phyloP scores from a whole-genome alignment of 2,329 filamentous ascomycete genomes.

The Penicillium janthinellum region DNA sequence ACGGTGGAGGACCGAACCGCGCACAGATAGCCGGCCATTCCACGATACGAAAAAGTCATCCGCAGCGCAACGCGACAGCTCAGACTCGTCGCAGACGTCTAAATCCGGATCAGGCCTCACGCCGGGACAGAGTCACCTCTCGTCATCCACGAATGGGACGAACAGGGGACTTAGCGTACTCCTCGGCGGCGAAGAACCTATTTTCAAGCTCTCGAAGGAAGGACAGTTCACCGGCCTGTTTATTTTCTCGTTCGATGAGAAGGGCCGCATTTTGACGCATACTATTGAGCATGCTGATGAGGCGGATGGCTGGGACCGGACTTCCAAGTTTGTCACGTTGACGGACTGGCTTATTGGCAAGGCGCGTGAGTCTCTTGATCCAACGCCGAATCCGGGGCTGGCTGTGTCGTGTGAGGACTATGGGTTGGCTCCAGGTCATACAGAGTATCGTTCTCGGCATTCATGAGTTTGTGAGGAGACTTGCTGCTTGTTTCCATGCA shows the following conservation, averaged over 20 bases:
- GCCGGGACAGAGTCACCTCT: constrained; percentile 18
- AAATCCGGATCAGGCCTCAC: constrained; percentile 1
- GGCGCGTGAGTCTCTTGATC: constrained; percentile 56
- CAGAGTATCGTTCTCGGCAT: neutral
- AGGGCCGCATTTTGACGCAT: constrained; percentile 81
- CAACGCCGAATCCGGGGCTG: constrained; percentile 30
- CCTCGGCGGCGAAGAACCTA: constrained; percentile 56
- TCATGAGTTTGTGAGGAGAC: neutral
- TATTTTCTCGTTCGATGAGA: constrained; percentile 89
- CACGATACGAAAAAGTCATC: constrained; percentile 11
- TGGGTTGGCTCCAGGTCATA: constrained; percentile 5
- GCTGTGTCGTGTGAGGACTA: constrained; percentile 29
- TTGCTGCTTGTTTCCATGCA: neutral
- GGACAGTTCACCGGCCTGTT: constrained; percentile 89
- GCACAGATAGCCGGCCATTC: constrained; percentile 30
- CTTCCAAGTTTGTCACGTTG: constrained; percentile 81
- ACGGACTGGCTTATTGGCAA: constrained; percentile 93
- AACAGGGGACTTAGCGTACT: constrained; percentile 48
- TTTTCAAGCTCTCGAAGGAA: constrained; percentile 56
- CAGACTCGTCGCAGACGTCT: neutral
- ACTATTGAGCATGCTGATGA: constrained; percentile 94
- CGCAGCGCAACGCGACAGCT: neutral
- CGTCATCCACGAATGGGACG: constrained; percentile 34
- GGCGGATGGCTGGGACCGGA: constrained; percentile 78
- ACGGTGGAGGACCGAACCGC: constrained; percentile 73